Evolutionary conservation across 176 grass and related monocot species (phyloP).

Genomic region (Triticum timopheevii): DNA sequence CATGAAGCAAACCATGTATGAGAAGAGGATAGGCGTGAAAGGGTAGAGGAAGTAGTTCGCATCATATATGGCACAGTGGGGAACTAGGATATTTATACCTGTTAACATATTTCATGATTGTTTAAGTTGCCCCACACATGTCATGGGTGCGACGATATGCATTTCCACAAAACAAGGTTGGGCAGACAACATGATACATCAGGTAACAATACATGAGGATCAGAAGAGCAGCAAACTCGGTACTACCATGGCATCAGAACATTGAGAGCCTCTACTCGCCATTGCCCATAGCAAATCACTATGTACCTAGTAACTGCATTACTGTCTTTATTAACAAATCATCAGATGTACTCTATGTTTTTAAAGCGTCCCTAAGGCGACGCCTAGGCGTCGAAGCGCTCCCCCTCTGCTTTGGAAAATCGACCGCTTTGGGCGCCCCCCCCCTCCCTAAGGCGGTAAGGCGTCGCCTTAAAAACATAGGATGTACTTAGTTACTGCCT

Average conservation of each 20-base stretch:
- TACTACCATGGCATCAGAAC: neutral
- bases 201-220: neutral
- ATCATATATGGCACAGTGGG: neutral
- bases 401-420: too few relatives aligned
- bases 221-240: neutral
- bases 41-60: neutral
- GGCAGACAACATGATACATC: neutral
- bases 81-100: neutral
- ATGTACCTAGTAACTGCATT: neutral
- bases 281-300: neutral
- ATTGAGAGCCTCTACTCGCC: neutral
- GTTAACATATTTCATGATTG: conserved; percentile 2
- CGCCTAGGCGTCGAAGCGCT: too few relatives aligned
- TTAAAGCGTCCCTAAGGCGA: too few relatives aligned
- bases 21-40: neutral
- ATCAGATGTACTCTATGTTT: neutral
- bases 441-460: too few relatives aligned
- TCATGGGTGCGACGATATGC: neutral
- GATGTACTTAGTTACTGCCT: neutral
- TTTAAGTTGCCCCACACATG: neutral
- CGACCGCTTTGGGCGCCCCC: too few relatives aligned
- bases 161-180: conserved; percentile 1
- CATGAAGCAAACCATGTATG: neutral
- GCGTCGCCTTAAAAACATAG: too few relatives aligned
- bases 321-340: neutral